A percentile compares a stretch with the other conserved stretches of the same genome.
phyloP scores from a whole-genome alignment of 2,329 filamentous ascomycete species.

The Fusarium lyarnte region DNA sequence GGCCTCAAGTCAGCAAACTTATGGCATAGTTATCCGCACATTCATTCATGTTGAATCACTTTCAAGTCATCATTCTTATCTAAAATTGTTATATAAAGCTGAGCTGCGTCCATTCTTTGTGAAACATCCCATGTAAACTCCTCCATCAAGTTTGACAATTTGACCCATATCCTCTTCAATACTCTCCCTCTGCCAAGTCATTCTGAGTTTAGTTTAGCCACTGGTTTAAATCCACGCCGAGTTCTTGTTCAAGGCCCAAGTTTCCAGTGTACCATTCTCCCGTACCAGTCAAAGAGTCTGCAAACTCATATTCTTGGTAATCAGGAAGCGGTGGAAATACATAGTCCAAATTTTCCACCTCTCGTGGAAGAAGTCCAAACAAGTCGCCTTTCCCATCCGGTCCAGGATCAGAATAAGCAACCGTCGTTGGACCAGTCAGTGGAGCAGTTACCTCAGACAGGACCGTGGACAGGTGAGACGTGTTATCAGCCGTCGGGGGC shows the following conservation, averaged over 20 bases:
- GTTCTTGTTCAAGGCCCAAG: fast-evolving
- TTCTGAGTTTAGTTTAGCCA: neutral
- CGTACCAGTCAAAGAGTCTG: neutral
- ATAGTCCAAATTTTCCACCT: neutral
- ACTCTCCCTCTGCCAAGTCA: fast-evolving
- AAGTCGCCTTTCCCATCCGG: neutral
- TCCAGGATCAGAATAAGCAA: neutral
- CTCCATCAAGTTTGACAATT: neutral
- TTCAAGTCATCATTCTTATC: neutral
- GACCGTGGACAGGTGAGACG: neutral
- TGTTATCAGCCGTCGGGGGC: neutral
- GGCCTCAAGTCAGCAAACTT: neutral
- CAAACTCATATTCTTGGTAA: neutral
- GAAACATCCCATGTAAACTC: fast-evolving
- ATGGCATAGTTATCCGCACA: neutral
- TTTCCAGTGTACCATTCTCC: neutral
- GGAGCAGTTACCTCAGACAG: neutral
- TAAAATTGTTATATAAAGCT: neutral
- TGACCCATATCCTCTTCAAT: fast-evolving
- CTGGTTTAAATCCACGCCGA: neutral
- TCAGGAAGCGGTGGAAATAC: neutral
- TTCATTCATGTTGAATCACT: neutral
- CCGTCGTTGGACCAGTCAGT: neutral
- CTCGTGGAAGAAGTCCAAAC: neutral
- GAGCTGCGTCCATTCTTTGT: no score